A percentile compares a stretch with the other conserved stretches of the same genome.
Evolutionary conservation across 73 alveolate genomes (phyloP).

Genomic region (Tetrahymena elliotti): DNA sequence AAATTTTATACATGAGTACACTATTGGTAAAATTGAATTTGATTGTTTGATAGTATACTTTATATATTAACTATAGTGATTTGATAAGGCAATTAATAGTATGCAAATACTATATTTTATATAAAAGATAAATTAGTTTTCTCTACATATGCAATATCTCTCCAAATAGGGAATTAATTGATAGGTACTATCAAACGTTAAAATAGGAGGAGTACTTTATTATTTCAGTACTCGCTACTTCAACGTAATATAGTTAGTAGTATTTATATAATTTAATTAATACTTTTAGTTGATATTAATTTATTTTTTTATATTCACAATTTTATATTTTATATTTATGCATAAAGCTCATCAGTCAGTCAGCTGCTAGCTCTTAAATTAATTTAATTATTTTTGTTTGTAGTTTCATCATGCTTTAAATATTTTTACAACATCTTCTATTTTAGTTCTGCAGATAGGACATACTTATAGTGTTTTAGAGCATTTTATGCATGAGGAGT

Average conservation of each 20-base stretch:
- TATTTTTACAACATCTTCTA: constrained; percentile 61
- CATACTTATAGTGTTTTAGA: constrained; percentile 56
- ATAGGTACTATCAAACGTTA: not conserved
- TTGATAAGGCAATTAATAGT: not conserved
- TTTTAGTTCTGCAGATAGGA: constrained; percentile 71
- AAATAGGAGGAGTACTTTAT: not conserved
- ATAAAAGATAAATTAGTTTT: not conserved
- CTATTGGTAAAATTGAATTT: not conserved
- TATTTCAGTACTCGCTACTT: not conserved
- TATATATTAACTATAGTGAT: not conserved
- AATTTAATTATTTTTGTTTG: too few species aligned
- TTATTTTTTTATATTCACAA: not conserved
- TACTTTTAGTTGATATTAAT: not conserved
- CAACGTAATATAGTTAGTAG: not conserved
- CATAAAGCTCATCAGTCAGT: not conserved
- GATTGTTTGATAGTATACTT: not conserved
- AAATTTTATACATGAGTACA: not conserved
- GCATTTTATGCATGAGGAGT: constrained; percentile 64
- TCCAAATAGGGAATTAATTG: not conserved
- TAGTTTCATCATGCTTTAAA: constrained; percentile 39
- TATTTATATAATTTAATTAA: too few species aligned
- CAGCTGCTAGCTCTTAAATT: not conserved
- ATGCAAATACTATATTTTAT: not conserved
- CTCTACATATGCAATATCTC: not conserved
- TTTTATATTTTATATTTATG: not conserved